Conservation (phyloP, 495 filamentous ascomycete genomes). For the Aspergillus steynii region DNA sequence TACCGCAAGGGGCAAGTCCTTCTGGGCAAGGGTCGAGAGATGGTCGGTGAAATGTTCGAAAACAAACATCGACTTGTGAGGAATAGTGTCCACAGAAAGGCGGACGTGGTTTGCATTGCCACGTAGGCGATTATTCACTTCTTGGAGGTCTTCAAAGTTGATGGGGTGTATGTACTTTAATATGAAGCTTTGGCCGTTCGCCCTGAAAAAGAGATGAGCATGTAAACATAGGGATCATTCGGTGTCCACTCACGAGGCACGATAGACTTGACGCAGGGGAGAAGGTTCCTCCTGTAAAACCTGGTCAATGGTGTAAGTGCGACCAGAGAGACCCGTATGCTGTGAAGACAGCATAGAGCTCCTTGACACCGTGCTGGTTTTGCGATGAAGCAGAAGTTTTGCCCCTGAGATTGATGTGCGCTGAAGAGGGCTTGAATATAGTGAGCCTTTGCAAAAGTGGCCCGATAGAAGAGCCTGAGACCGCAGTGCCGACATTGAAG, state of each 20-base stretch:
- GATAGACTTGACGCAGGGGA: slow-evolving; percentile 25
- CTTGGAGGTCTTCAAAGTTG: slow-evolving; percentile 41
- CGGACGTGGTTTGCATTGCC: slow-evolving; percentile 35
- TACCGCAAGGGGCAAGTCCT: slow-evolving; percentile 32
- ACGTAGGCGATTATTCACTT: slow-evolving; percentile 39
- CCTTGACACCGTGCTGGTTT: too few relatives aligned
- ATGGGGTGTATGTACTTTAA: slow-evolving; percentile 41
- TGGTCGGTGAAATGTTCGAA: slow-evolving; percentile 47
- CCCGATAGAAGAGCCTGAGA: too few relatives aligned
- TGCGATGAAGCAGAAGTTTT: too few relatives aligned
- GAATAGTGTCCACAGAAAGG: slow-evolving; percentile 41
- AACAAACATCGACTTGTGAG: slow-evolving; percentile 49
- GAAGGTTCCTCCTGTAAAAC: slow-evolving; percentile 27
- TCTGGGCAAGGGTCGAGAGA: slow-evolving; percentile 43
- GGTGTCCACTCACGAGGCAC: slow-evolving; percentile 18
- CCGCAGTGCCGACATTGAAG: too few relatives aligned
- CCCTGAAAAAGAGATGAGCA: slow-evolving; percentile 25
- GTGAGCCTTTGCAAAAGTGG: too few relatives aligned
- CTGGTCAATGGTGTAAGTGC: slow-evolving; percentile 34
- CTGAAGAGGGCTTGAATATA: too few relatives aligned
- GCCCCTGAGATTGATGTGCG: too few relatives aligned
- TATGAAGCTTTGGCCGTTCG: slow-evolving; percentile 39
- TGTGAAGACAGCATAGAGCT: too few relatives aligned
- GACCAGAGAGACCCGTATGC: slow-evolving; percentile 21
- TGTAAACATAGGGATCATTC: neutral